phyloP scores from a whole-genome alignment of 2,329 filamentous ascomycete species.

The Beauveria pseudobassiana region DNA sequence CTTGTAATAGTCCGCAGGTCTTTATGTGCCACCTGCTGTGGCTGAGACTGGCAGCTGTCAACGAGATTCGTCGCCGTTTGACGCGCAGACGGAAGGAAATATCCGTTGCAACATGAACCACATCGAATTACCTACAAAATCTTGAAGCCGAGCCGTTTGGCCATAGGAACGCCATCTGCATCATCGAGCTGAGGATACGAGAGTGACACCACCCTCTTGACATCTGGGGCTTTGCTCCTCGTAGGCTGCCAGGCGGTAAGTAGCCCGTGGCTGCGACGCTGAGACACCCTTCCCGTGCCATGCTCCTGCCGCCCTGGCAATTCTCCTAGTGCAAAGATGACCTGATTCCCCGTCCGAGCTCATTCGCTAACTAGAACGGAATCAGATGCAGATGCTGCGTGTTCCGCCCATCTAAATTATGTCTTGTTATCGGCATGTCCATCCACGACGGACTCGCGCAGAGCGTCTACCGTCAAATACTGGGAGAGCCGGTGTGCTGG shows the following conservation, averaged over 20 bases:
- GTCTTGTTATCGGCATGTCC: not conserved
- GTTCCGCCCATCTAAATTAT: not conserved
- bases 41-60: conserved; percentile 6
- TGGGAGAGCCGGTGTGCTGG: not conserved
- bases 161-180: not conserved
- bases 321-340: not conserved
- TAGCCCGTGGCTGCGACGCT: not conserved
- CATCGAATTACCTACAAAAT: not conserved
- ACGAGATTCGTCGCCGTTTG: not conserved
- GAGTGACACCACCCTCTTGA: not conserved
- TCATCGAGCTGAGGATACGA: not conserved
- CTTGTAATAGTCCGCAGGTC: not conserved
- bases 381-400: not conserved
- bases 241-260: not conserved
- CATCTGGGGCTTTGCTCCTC: not conserved
- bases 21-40: not conserved
- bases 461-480: not conserved
- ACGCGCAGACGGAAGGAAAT: not conserved
- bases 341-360: not conserved
- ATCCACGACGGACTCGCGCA: no score
- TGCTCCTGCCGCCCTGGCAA: not conserved
- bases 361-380: not conserved
- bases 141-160: not conserved
- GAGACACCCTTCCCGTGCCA: not conserved
- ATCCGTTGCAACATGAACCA: not conserved